Conservation (phyloP, 2,329 filamentous ascomycete genomes). For the Verticillium albo-atrum region DNA sequence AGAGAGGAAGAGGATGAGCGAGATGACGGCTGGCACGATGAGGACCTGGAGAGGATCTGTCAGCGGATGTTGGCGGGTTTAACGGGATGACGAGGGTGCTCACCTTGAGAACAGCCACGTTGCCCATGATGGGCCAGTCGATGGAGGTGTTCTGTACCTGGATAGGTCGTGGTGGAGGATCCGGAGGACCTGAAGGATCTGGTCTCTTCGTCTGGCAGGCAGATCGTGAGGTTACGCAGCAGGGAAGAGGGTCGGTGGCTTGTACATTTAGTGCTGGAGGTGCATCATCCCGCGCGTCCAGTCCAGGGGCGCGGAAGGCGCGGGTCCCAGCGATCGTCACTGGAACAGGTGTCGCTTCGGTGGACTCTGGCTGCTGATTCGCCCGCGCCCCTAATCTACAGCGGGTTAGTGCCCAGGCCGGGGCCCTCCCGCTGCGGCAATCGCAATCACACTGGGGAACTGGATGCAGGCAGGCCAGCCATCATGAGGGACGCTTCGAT, state of each 20-base stretch:
- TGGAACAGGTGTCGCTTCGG: neutral
- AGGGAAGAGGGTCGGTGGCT: neutral
- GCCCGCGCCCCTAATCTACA: neutral
- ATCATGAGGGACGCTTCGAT: too few relatives aligned
- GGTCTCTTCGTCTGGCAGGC: neutral
- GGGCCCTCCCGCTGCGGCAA: neutral
- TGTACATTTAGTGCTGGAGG: neutral
- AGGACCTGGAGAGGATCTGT: constrained; percentile 49
- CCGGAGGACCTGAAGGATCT: too few relatives aligned
- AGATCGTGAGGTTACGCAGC: neutral
- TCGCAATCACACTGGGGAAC: neutral
- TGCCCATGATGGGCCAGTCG: constrained; percentile 22
- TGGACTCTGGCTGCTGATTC: too few relatives aligned
- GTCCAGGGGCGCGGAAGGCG: neutral
- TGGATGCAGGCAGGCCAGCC: neutral
- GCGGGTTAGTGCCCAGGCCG: neutral
- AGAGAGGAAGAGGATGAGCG: constrained; percentile 62
- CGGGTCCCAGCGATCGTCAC: neutral
- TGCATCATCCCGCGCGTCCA: neutral
- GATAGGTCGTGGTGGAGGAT: neutral
- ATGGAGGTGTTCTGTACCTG: neutral
- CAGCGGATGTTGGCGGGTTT: constrained; percentile 1
- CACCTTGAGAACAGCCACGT: constrained; percentile 30
- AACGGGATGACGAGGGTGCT: constrained; percentile 17
- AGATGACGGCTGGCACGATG: constrained; percentile 65